phyloP scores from a whole-genome alignment of 306 rosid species.

The Acacia crassicarpa region DNA sequence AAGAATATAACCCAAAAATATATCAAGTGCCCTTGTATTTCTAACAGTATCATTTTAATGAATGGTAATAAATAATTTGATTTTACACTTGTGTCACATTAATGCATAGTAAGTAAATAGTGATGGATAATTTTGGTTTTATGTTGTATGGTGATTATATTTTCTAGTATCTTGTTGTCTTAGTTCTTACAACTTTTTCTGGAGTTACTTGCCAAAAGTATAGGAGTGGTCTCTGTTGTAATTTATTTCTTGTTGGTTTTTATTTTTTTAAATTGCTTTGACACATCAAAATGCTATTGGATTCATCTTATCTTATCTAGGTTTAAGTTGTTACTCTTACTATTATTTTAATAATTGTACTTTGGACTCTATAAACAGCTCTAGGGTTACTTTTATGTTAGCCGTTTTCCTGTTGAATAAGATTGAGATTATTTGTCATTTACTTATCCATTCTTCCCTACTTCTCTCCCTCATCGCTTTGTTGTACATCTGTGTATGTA shows the following conservation, averaged over 20 bases:
- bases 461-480: not conserved
- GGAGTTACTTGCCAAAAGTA: not conserved
- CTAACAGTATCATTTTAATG: not conserved
- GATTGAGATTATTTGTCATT: not conserved
- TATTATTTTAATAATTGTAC: not conserved
- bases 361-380: not conserved
- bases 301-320: not conserved
- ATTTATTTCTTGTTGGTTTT: not conserved
- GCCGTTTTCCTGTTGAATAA: not conserved
- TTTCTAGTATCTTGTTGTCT: constrained; percentile 1
- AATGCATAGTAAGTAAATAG: not conserved
- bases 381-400: not conserved
- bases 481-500: not conserved
- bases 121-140: not conserved
- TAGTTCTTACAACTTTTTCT: not conserved
- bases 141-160: not conserved
- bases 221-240: not conserved
- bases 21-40: not conserved
- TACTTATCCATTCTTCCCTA: not conserved
- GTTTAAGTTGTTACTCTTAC: not conserved
- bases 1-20: not conserved
- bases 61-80: not conserved
- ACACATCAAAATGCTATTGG: not conserved
- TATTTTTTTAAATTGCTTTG: not conserved
- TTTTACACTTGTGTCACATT: not conserved